A percentile compares a stretch with the other conserved stretches of the same genome.
Evolutionary conservation across 2,329 filamentous ascomycete species (phyloP).

Genomic region (Hypoxylon sp.): DNA sequence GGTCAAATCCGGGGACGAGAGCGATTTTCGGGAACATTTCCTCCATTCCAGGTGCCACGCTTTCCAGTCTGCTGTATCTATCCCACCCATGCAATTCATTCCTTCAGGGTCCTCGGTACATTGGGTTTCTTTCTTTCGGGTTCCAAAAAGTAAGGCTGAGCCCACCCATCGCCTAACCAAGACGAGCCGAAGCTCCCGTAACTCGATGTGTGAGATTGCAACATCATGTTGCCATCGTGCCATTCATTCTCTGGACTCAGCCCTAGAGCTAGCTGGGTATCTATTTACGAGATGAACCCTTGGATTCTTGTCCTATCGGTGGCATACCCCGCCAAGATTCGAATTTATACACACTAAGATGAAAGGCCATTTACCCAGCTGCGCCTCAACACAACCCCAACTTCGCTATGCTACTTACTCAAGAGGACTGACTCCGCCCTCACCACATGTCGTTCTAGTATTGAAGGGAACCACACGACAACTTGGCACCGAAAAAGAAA

Average conservation of each 20-base stretch:
- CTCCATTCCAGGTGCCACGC: slow-evolving; percentile 8
- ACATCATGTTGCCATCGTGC: slow-evolving; percentile 24
- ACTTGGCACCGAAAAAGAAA: slow-evolving; percentile 8
- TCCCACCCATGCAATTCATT: neutral
- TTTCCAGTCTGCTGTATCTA: neutral
- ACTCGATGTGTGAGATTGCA: slow-evolving; percentile 17
- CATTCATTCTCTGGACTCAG: slow-evolving; percentile 6
- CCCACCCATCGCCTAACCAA: slow-evolving; percentile 3
- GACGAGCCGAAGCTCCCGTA: neutral
- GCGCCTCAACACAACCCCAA: slow-evolving; percentile 1
- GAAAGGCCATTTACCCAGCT: slow-evolving; percentile 1
- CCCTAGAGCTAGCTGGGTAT: neutral
- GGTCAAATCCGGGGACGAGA: slow-evolving; percentile 20
- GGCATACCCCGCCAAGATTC: slow-evolving; percentile 5
- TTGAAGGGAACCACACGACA: slow-evolving; percentile 13
- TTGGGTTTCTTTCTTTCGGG: neutral
- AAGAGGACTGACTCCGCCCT: neutral
- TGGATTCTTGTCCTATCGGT: no score
- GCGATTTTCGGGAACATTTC: slow-evolving; percentile 12
- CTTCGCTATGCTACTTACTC: no score
- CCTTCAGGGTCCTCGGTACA: no score
- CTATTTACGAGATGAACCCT: no score
- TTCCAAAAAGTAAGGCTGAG: slow-evolving; percentile 28
- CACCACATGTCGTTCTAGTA: slow-evolving; percentile 1
- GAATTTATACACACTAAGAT: neutral